Evolutionary conservation across 441 rosid genomes (phyloP).

Genomic region (Gossypium aridum): DNA sequence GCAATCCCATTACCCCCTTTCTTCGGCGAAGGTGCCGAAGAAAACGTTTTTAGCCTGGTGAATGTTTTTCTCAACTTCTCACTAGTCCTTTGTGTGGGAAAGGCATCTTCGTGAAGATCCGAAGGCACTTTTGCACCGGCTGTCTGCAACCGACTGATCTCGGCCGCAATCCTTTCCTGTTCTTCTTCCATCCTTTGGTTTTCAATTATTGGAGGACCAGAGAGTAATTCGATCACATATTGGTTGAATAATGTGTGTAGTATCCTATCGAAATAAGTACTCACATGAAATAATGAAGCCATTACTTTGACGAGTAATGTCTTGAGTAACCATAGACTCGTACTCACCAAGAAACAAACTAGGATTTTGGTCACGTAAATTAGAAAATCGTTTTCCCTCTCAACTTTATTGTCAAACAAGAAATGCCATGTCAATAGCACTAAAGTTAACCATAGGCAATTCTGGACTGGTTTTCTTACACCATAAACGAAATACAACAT

Average conservation of each 20-base stretch:
- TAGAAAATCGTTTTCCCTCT: constrained; percentile 27
- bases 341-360: constrained; percentile 49
- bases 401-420: constrained; percentile 43
- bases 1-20: constrained; percentile 38
- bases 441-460: constrained; percentile 66
- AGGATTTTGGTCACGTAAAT: constrained; percentile 41
- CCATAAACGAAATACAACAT: constrained; percentile 83
- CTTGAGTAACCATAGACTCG: constrained; percentile 54
- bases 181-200: constrained; percentile 35
- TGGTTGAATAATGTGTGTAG: constrained; percentile 64
- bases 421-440: constrained; percentile 54
- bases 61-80: constrained; percentile 23
- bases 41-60: constrained; percentile 24
- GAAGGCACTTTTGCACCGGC: constrained; percentile 57
- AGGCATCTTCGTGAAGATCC: constrained; percentile 41
- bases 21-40: constrained; percentile 28
- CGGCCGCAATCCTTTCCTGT: constrained; percentile 34
- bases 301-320: constrained; percentile 66
- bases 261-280: constrained; percentile 70
- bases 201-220: constrained; percentile 61
- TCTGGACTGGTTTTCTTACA: constrained; percentile 59
- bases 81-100: constrained; percentile 27
- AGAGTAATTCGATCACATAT: constrained; percentile 53
- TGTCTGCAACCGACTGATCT: constrained; percentile 43
- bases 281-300: constrained; percentile 71